These are phyloP conservation scores for Suillus hirtellus DNA, from an alignment of 768 basidiomycete species.

Conservation along the genomic window DNA sequence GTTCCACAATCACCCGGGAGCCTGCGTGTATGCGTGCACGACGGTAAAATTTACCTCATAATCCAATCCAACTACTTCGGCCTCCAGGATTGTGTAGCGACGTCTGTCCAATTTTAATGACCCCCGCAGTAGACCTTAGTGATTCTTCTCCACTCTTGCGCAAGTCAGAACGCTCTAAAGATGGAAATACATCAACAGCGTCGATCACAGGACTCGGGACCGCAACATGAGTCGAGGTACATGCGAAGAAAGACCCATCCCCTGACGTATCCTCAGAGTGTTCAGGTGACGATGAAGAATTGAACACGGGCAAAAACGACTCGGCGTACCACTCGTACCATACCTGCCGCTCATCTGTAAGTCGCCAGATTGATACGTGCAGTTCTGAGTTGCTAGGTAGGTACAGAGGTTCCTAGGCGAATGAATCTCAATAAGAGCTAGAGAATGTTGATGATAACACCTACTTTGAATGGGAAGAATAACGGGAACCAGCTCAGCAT, in stretches of 20 bases:
- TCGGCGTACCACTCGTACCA: constrained; percentile 99
- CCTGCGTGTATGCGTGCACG: background rate
- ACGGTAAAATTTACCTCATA: constrained; percentile 38
- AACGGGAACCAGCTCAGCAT: constrained; percentile 99
- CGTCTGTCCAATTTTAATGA: constrained; percentile 94
- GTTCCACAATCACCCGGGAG: background rate
- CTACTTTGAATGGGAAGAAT: constrained; percentile 90
- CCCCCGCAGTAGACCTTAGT: constrained; percentile 33
- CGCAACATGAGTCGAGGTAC: constrained; percentile 31
- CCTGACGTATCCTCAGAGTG: constrained; percentile 18
- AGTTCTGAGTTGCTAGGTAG: constrained; percentile 91
- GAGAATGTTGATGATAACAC: constrained; percentile 25
- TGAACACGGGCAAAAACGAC: constrained; percentile 74
- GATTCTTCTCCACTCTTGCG: constrained; percentile 15
- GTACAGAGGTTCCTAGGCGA: constrained; percentile 82
- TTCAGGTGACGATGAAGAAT: constrained; percentile 26
- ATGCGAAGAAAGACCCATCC: constrained; percentile 26
- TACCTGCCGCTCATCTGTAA: constrained; percentile 85
- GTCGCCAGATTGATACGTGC: constrained; percentile 90
- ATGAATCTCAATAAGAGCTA: background rate
- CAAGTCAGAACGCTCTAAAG: constrained; percentile 16
- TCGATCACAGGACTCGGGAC: constrained; percentile 74
- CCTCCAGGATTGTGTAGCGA: constrained; percentile 90
- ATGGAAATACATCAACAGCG: constrained; percentile 48
- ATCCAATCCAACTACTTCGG: constrained; percentile 90